phyloP scores from a whole-genome alignment of 78 protist species.

The Corallochytrium limacisporum region DNA sequence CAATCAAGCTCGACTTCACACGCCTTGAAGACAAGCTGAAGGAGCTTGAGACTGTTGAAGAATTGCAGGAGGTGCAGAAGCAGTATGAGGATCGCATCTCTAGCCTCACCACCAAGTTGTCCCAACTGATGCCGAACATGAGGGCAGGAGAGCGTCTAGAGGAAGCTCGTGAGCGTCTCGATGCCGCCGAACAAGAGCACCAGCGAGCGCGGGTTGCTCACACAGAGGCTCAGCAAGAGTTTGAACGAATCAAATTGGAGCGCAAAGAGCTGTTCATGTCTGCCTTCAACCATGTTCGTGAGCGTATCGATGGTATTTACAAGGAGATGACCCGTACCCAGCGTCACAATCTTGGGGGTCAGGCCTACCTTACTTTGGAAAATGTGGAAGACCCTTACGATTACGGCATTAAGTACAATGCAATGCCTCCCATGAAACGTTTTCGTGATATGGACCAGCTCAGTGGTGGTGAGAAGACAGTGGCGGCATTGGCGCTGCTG shows the following conservation, averaged over 20 bases:
- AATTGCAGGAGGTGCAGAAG: not conserved
- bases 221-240: not conserved
- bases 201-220: not conserved
- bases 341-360: conserved; percentile 29
- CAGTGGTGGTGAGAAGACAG: conserved; percentile 97
- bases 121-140: conserved; percentile 50
- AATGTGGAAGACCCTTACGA: conserved; percentile 64
- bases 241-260: not conserved
- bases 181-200: not conserved
- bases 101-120: not conserved
- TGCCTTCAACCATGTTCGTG: conserved; percentile 38
- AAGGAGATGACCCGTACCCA: conserved; percentile 51
- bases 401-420: conserved; percentile 73
- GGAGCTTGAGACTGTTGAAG: too few species aligned
- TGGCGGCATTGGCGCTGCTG: conserved; percentile 96
- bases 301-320: conserved; percentile 49
- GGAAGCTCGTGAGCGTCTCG: not conserved
- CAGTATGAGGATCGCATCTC: not conserved
- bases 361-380: conserved; percentile 61
- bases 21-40: too few species aligned
- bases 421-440: conserved; percentile 93
- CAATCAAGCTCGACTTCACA: too few species aligned
- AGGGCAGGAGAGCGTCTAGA: conserved; percentile 31
- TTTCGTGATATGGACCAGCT: conserved; percentile 84
- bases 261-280: conserved; percentile 23